Conservation (phyloP, 306 rosid genomes). For the Ormosia emarginata region DNA sequence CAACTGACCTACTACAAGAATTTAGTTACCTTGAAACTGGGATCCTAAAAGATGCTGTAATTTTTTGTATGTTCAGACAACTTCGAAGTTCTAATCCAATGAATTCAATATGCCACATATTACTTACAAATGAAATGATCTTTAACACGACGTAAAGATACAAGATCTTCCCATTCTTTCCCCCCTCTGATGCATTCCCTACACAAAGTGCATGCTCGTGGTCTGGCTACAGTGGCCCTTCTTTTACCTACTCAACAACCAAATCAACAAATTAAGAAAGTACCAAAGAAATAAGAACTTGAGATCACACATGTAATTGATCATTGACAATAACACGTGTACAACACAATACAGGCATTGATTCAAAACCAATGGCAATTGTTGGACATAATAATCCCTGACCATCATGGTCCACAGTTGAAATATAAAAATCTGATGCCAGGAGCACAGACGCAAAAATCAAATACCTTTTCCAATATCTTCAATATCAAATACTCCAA, state of each 20-base stretch:
- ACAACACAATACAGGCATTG: not conserved
- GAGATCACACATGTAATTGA: not conserved
- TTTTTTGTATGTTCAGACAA: not conserved
- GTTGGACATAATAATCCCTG: not conserved
- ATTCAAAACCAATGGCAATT: slow-evolving; percentile 10
- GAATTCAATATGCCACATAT: not conserved
- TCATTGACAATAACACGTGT: not conserved
- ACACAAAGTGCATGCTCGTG: slow-evolving; percentile 85
- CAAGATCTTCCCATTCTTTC: slow-evolving; percentile 78
- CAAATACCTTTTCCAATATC: slow-evolving; percentile 73
- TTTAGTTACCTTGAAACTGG: not conserved
- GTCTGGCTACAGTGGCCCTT: slow-evolving; percentile 64
- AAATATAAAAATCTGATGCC: not conserved
- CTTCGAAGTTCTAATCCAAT: not conserved
- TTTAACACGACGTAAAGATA: slow-evolving; percentile 76
- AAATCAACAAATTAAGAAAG: slow-evolving; percentile 20
- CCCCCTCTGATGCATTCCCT: slow-evolving; percentile 97
- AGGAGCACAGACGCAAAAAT: not conserved
- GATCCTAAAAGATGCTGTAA: not conserved
- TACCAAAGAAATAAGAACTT: not conserved
- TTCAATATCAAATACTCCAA: slow-evolving; percentile 82
- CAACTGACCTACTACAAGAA: not conserved
- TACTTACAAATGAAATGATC: slow-evolving; percentile 94
- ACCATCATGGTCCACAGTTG: not conserved
- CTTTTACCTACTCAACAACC: slow-evolving; percentile 52